These are phyloP conservation scores for Phytopythium aichiense DNA, from an alignment of 352 stramenopile genomes.

Conservation along the genomic window DNA sequence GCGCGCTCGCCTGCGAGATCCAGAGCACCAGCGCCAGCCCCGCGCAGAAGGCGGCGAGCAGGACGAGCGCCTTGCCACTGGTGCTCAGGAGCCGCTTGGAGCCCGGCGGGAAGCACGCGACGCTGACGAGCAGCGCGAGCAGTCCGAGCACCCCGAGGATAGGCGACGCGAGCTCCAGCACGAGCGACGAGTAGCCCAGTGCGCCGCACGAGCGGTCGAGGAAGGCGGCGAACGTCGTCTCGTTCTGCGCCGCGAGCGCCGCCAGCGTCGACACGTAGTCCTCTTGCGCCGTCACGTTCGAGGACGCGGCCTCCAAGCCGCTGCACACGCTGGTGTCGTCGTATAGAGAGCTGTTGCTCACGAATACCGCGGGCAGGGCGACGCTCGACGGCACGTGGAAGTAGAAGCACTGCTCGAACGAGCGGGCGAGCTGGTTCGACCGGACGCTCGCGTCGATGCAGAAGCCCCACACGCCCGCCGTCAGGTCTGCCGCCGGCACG, in stretches of 20 bases:
- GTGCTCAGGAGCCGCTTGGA: neutral
- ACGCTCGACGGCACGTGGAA: slow-evolving; percentile 2
- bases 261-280: neutral
- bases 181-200: slow-evolving; percentile 1
- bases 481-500: slow-evolving; percentile 3
- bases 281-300: slow-evolving; percentile 1
- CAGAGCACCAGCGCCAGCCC: slow-evolving; percentile 3
- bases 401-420: slow-evolving; percentile 11
- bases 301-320: slow-evolving; percentile 1
- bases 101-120: neutral
- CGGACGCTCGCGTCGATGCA: slow-evolving; percentile 5
- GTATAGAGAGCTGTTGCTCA: neutral
- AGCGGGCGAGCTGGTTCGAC: neutral
- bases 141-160: neutral
- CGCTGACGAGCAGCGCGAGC: neutral
- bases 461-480: slow-evolving; percentile 6
- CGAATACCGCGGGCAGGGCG: neutral
- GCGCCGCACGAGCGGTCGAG: slow-evolving; percentile 8
- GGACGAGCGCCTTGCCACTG: neutral
- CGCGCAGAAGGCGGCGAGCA: neutral
- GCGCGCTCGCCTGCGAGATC: slow-evolving; percentile 1
- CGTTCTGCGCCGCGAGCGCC: slow-evolving; percentile 1
- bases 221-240: slow-evolving; percentile 1
- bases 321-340: slow-evolving; percentile 2
- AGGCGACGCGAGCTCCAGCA: neutral